Conservation (phyloP, 768 basidiomycete species). For the Baorangia bicolor region DNA sequence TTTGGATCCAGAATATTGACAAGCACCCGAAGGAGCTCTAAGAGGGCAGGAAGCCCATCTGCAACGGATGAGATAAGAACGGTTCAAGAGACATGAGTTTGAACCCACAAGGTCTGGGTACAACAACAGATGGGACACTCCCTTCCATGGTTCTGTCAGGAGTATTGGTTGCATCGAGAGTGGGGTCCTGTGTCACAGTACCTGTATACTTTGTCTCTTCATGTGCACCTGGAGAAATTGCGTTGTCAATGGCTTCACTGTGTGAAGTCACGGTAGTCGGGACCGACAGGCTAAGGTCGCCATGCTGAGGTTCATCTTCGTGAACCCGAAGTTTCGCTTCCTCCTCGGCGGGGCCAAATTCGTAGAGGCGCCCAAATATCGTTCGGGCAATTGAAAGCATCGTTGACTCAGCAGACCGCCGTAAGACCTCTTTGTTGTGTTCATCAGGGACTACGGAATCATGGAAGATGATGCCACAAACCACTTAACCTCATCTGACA, state of each 20-base stretch:
- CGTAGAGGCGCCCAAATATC: conserved; percentile 73
- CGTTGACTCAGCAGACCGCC: conserved; percentile 82
- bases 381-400: conserved; percentile 86
- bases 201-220: conserved; percentile 7
- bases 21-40: conserved; percentile 91
- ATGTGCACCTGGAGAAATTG: conserved; percentile 9
- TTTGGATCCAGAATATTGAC: conserved; percentile 94
- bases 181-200: not conserved
- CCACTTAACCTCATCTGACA: conserved; percentile 97
- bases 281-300: conserved; percentile 64
- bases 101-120: conserved; percentile 25
- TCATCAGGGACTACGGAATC: conserved; percentile 15
- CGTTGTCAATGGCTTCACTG: conserved; percentile 16
- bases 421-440: conserved; percentile 65
- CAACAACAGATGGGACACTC: conserved; percentile 32
- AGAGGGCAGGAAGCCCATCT: conserved; percentile 90
- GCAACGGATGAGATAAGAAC: conserved; percentile 6
- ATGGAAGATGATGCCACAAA: conserved; percentile 39
- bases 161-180: not conserved
- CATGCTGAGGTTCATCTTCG: conserved; percentile 51
- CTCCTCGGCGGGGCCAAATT: conserved; percentile 62
- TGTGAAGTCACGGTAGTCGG: conserved; percentile 34
- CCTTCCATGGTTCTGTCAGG: conserved; percentile 19
- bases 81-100: not conserved
- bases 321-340: conserved; percentile 60